A percentile compares a stretch with the other conserved stretches of the same genome.
Evolutionary conservation across 306 rosid genomes (phyloP).

Genomic region (Lathyrus tuberosus): DNA sequence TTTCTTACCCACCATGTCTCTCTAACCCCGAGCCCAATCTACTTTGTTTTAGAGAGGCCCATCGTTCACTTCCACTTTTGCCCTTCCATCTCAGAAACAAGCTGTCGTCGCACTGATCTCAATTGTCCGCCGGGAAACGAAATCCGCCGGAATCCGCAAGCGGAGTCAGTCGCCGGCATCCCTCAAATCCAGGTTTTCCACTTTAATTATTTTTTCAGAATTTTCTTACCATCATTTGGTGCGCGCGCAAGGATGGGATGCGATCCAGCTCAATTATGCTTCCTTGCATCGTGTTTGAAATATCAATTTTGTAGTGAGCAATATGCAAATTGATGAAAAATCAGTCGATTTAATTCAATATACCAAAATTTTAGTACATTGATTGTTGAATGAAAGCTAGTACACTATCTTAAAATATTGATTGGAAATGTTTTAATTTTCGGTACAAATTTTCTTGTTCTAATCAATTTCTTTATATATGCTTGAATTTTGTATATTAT

Average conservation of each 20-base stretch:
- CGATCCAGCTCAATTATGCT: background rate
- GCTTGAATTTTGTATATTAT: too few species aligned
- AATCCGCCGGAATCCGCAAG: background rate
- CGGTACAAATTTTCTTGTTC: too few species aligned
- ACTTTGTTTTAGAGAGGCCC: background rate
- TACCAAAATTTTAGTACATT: too few species aligned
- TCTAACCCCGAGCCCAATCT: background rate
- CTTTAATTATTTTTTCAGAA: background rate
- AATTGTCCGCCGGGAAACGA: background rate
- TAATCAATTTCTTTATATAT: too few species aligned
- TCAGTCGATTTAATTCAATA: too few species aligned
- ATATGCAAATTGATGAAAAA: background rate
- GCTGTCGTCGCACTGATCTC: background rate
- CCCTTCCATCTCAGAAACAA: background rate
- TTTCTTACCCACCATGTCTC: too few species aligned
- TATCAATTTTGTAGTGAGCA: background rate
- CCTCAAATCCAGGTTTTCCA: background rate
- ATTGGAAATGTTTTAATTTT: too few species aligned
- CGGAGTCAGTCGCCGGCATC: background rate
- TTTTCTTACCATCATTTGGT: background rate
- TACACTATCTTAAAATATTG: too few species aligned
- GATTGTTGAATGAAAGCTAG: too few species aligned
- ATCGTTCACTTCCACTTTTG: background rate
- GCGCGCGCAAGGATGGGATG: background rate
- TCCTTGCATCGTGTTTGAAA: background rate